A percentile compares a stretch with the other conserved stretches of the same genome.
Conservation (phyloP, 441 rosid species). For the Rhodomyrtus psidioides region DNA sequence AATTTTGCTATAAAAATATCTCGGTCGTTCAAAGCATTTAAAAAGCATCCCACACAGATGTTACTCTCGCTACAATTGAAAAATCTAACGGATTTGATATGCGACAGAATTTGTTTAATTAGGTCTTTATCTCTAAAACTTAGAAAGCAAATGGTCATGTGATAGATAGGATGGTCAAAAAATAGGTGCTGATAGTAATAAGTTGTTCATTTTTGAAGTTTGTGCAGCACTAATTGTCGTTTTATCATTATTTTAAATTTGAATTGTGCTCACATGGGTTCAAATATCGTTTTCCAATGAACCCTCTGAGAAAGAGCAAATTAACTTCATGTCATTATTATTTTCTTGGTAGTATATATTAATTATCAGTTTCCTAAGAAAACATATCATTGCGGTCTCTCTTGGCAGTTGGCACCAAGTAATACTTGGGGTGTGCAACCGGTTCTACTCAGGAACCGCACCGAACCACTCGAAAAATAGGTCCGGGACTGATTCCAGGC, state of each 20-base stretch:
- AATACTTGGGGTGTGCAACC: too few species aligned
- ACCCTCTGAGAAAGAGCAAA: too few species aligned
- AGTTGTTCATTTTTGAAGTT: not conserved
- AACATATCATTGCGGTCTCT: too few species aligned
- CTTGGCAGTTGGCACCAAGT: too few species aligned
- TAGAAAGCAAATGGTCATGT: not conserved
- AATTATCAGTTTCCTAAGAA: too few species aligned
- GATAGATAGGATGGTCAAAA: not conserved
- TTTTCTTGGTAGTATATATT: too few species aligned
- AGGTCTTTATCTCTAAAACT: not conserved
- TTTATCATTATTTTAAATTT: not conserved
- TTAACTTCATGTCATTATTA: too few species aligned
- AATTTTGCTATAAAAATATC: fast-evolving
- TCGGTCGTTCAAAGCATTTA: not conserved
- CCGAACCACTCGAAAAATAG: too few species aligned
- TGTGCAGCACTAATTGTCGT: not conserved
- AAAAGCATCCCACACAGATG: not conserved
- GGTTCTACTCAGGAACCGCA: too few species aligned
- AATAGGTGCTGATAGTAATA: not conserved
- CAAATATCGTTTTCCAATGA: not conserved
- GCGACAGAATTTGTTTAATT: not conserved
- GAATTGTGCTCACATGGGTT: not conserved
- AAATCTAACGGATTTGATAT: not conserved
- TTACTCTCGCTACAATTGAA: not conserved
- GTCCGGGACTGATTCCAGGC: too few species aligned